A percentile compares a stretch with the other conserved stretches of the same genome.
These are phyloP conservation scores for Pseudoperonospora humuli DNA, from an alignment of 352 stramenopile genomes.

Conservation along the genomic window DNA sequence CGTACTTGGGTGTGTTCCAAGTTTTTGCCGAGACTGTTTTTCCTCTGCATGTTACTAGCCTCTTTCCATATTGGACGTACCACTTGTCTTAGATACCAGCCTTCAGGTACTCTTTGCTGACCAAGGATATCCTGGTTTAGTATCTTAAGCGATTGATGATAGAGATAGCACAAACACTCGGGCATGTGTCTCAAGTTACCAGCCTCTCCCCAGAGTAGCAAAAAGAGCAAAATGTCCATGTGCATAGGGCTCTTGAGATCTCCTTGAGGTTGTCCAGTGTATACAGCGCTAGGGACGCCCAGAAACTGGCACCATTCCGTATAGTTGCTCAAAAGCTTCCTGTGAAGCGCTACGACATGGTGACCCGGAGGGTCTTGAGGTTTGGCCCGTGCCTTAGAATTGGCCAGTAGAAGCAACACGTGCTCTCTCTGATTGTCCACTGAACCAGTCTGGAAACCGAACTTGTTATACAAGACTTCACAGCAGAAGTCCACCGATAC, in stretches of 20 bases:
- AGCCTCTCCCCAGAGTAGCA: constrained; percentile 95
- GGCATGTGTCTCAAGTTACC: constrained; percentile 94
- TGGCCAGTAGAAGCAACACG: constrained; percentile 60
- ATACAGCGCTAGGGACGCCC: constrained; percentile 24
- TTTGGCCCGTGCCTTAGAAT: constrained; percentile 53
- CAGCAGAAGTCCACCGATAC: constrained; percentile 68
- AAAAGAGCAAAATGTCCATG: constrained; percentile 92
- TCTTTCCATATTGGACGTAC: constrained; percentile 57
- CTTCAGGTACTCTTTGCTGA: constrained; percentile 32
- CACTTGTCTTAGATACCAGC: constrained; percentile 53
- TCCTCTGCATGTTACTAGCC: constrained; percentile 53
- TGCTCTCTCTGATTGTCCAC: constrained; percentile 76
- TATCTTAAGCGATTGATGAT: constrained; percentile 72
- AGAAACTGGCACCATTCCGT: constrained; percentile 58
- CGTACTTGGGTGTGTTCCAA: constrained; percentile 60
- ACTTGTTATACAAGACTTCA: constrained; percentile 63
- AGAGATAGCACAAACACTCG: constrained; percentile 95
- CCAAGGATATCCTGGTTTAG: constrained; percentile 54
- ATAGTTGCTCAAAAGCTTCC: constrained; percentile 64
- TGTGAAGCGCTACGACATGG: constrained; percentile 48
- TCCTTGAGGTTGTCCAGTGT: constrained; percentile 30
- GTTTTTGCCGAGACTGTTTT: constrained; percentile 54
- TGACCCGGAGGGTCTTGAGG: constrained; percentile 31
- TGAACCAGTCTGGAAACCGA: constrained; percentile 62
- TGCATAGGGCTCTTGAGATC: constrained; percentile 54